Evolutionary conservation across 2,329 filamentous ascomycete genomes (phyloP).

Genomic region (Helotiales sp.): DNA sequence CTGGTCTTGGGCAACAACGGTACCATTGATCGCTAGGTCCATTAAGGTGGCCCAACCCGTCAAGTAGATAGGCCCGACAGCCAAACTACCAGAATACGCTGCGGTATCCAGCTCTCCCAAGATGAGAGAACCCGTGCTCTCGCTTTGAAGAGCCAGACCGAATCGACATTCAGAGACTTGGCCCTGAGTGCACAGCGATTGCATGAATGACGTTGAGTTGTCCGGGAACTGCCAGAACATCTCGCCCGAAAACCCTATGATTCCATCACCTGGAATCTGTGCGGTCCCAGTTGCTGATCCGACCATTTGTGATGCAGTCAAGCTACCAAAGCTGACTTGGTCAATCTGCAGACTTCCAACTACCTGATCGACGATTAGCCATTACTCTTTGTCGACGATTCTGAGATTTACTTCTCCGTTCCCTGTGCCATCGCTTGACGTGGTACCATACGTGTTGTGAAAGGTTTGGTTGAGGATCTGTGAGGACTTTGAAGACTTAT

Average conservation of each 20-base stretch:
- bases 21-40: slow-evolving; percentile 13
- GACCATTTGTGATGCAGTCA: background rate
- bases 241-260: background rate
- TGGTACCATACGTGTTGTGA: slow-evolving; percentile 1
- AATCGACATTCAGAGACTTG: background rate
- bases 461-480: slow-evolving; percentile 5
- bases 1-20: slow-evolving; percentile 2
- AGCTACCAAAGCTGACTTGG: background rate
- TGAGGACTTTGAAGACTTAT: background rate
- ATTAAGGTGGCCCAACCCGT: background rate
- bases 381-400: background rate
- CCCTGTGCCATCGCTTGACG: background rate
- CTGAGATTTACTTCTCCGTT: background rate
- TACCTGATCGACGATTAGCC: background rate
- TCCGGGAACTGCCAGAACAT: background rate
- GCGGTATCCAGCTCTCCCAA: background rate
- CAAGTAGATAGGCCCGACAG: background rate
- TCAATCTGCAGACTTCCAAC: background rate
- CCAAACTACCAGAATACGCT: background rate
- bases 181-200: background rate
- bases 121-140: background rate
- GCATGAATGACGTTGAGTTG: background rate
- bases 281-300: background rate
- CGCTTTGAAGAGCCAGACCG: background rate
- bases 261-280: background rate